A percentile compares a stretch with the other conserved stretches of the same genome.
These are phyloP conservation scores for Metschnikowia rubicola DNA, from an alignment of 805 yeast species.

Conservation along the genomic window DNA sequence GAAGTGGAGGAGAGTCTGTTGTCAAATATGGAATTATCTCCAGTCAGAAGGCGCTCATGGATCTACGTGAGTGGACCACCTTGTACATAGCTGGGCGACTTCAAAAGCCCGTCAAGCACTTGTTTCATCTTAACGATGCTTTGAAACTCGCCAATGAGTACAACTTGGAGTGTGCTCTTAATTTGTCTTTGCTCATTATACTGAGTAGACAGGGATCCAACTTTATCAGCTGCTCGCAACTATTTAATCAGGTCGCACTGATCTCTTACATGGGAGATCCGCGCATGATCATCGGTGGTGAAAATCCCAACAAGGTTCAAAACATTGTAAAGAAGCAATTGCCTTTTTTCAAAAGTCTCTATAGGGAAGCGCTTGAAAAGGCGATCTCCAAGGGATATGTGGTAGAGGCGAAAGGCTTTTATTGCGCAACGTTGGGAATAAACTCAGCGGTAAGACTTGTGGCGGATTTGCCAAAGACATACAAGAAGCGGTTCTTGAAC, in stretches of 20 bases:
- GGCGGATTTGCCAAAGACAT: constrained; percentile 11
- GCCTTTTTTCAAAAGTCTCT: constrained; percentile 63
- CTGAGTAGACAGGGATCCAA: constrained; percentile 46
- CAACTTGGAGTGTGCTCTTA: constrained; percentile 74
- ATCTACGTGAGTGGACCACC: constrained; percentile 79
- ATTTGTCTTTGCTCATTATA: constrained; percentile 58
- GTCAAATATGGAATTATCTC: constrained; percentile 89
- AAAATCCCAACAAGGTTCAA: constrained; percentile 81
- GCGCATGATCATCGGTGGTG: constrained; percentile 81
- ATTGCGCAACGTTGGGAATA: not conserved
- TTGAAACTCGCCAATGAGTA: constrained; percentile 65
- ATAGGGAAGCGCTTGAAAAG: constrained; percentile 54
- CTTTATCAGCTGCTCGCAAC: constrained; percentile 14
- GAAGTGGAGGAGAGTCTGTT: constrained; percentile 32
- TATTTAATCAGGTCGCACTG: constrained; percentile 74
- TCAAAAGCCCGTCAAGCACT: constrained; percentile 86
- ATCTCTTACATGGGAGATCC: constrained; percentile 89
- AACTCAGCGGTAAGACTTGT: constrained; percentile 5
- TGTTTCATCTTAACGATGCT: constrained; percentile 52
- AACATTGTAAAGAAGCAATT: constrained; percentile 83
- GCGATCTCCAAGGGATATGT: constrained; percentile 4
- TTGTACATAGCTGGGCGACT: constrained; percentile 88
- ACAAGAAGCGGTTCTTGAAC: constrained; percentile 8
- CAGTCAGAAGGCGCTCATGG: constrained; percentile 54
- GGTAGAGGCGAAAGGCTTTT: not conserved